Base-by-base conservation (phyloP, 331 rosid genomes). In the Telfairia occidentalis region DNA sequence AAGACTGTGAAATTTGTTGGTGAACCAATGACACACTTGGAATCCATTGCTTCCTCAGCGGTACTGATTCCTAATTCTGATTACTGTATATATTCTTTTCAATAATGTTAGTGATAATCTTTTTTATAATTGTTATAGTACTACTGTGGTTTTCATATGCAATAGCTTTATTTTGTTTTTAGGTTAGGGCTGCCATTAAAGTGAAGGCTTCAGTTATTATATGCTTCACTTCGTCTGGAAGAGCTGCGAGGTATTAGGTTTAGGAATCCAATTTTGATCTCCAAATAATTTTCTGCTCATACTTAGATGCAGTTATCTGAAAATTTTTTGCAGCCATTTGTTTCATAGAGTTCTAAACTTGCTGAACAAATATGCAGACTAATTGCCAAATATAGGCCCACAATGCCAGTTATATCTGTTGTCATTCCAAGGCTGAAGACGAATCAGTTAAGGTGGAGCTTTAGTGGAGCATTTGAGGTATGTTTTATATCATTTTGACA, bases 1-100 rank as follows among this genome's bases (percentile, higher is more conserved):
- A 92, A 69, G 86, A 92, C 97, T 45, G 93, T 90, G 80, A 95
- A 89, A 86, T 86, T 76, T 81, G 97, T 92, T 67, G 97, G 97
- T 83, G 99, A 95, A 77, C 99, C 99, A 23, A 95, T 95, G 99
- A 79, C 96, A 64, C 99, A 95, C 84, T 85, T 95, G 94, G 99
- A 95, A 85, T 91, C 99, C 76, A 95, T 95, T 81, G 97, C 99
- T 63, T 95, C 99, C 66, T 92, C 99, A 18, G 99, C 99, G 88
- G 99, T 95, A 89, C 74, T 49, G 64, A 61, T 16, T 45, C 37
- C 24, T 45, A 3, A 70, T 43, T 70, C 58, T 8, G 26, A 30
- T 67, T 24, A 81, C 70, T 66, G 55, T 43, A 46, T 46, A 50
- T 21, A 13, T 9, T 45, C 13, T 7, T 46, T 58, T 45, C 55